These are phyloP conservation scores for Aspergillus aculeatus DNA, from an alignment of 2,329 filamentous ascomycete species.

Conservation along the genomic window DNA sequence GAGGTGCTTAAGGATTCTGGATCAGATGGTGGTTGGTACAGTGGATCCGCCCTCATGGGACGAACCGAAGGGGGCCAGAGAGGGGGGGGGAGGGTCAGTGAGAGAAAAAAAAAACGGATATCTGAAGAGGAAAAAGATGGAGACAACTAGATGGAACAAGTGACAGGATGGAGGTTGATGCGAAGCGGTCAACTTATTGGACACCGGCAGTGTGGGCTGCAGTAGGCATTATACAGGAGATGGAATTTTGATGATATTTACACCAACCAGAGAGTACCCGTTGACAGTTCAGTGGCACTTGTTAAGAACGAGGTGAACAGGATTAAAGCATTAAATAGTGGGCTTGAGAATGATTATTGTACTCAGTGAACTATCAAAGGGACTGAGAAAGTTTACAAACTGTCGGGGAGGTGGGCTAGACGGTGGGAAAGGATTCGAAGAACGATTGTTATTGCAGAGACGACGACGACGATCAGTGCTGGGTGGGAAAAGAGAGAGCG, in stretches of 20 bases:
- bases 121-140: not conserved
- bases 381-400: not conserved
- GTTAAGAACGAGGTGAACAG: not conserved
- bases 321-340: not conserved
- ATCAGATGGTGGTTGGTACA: not conserved
- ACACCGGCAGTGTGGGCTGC: slow-evolving; percentile 14
- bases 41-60: slow-evolving; percentile 9
- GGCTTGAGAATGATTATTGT: not conserved
- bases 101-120: not conserved
- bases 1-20: not conserved
- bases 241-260: not conserved
- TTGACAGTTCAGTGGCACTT: not conserved
- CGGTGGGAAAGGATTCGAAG: not conserved
- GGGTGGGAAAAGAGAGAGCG: not conserved
- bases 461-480: slow-evolving; percentile 4
- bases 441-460: slow-evolving; percentile 1
- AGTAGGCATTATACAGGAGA: slow-evolving; percentile 5
- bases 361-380: not conserved
- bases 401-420: not conserved
- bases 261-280: not conserved
- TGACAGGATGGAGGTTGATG: slow-evolving; percentile 6
- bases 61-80: slow-evolving; percentile 5
- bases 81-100: not conserved
- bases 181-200: slow-evolving; percentile 17
- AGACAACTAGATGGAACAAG: not conserved